Conservation (phyloP, 2,329 filamentous ascomycete species). For the Botrytis fabae region DNA sequence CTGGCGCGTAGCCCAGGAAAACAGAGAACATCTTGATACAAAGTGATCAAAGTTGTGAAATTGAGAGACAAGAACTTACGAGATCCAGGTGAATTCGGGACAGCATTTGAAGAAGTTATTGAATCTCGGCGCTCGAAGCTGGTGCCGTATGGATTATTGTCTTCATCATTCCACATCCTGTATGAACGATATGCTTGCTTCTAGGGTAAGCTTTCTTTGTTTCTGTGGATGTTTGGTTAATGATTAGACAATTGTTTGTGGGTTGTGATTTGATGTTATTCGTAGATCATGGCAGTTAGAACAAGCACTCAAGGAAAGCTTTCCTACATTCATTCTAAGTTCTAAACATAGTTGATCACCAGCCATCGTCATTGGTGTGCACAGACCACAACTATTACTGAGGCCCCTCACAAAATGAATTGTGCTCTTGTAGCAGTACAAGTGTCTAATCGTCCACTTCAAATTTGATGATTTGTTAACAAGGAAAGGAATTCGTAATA, state of each 20-base stretch:
- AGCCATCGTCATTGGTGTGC: conserved; percentile 20
- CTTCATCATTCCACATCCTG: conserved; percentile 97
- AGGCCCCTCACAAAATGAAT: conserved; percentile 2
- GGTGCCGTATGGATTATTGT: conserved; percentile 93
- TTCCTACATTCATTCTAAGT: background rate
- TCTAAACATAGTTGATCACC: conserved; percentile 8
- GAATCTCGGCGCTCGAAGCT: conserved; percentile 89
- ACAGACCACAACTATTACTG: background rate
- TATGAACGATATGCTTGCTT: conserved; percentile 57
- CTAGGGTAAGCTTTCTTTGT: conserved; percentile 26
- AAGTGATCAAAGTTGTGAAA: conserved; percentile 20
- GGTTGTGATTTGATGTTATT: background rate
- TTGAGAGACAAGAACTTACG: conserved; percentile 49
- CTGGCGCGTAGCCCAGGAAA: conserved; percentile 39
- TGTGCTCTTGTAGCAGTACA: background rate
- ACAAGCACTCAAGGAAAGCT: conserved; percentile 2
- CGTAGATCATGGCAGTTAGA: background rate
- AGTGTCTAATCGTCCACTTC: background rate
- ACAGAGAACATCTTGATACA: conserved; percentile 42
- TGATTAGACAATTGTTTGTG: background rate
- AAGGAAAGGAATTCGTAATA: background rate
- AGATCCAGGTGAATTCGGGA: conserved; percentile 60
- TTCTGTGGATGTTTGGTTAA: background rate
- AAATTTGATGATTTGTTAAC: background rate
- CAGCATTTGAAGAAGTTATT: conserved; percentile 65